Conservation (phyloP, 441 rosid species). For the Bocquillonia castaneifolia region DNA sequence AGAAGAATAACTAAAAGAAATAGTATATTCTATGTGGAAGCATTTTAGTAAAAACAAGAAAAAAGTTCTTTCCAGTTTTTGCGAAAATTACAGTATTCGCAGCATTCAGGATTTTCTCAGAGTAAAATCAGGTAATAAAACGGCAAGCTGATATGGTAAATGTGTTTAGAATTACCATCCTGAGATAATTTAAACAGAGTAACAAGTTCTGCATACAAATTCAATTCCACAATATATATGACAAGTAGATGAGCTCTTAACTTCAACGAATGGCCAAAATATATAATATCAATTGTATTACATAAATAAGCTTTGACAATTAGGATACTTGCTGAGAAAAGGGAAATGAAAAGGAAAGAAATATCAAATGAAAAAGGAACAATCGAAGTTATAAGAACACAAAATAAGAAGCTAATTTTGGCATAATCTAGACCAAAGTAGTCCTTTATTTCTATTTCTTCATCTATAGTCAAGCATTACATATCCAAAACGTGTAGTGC, state of each 20-base stretch:
- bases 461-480: background rate
- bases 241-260: conserved; percentile 1
- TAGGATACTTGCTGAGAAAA: background rate
- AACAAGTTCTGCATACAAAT: background rate
- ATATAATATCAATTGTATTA: background rate
- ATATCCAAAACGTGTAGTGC: background rate
- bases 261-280: background rate
- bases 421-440: background rate
- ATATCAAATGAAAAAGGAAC: background rate
- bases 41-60: background rate
- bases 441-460: background rate
- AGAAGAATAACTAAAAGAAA: background rate
- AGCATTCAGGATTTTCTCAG: background rate
- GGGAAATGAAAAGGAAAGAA: no score
- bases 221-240: background rate
- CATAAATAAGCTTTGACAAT: background rate
- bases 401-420: background rate
- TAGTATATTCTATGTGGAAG: background rate
- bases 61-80: background rate
- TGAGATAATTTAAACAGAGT: background rate
- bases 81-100: background rate
- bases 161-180: background rate
- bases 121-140: background rate
- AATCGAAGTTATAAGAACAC: background rate
- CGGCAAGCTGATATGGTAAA: background rate